Evolutionary conservation across 139 green algal genomes (phyloP), one percentile per base, ranked within the genome.

Genomic region (Chlorella sp.): DNA sequence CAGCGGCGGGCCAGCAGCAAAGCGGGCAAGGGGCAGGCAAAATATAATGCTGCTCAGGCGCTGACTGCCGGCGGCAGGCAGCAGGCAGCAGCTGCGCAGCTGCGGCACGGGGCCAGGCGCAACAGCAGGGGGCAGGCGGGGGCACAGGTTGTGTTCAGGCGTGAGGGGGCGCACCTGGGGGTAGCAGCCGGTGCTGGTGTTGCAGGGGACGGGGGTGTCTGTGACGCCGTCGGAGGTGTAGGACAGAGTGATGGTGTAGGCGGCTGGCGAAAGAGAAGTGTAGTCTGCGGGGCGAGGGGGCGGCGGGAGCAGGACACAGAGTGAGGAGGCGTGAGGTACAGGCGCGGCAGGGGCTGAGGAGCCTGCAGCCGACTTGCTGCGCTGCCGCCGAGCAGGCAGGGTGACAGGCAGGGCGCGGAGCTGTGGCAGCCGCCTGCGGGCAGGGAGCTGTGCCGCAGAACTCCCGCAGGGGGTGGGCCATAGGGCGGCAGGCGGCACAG

Each of bases 171-270:
- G 16, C n/a, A 81, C 85, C 85, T 84, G 71, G 30, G 85, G 85
- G 32, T 83, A 73, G 85, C 85, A 89, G 12, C 57, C 57, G 57
- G 57, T 18, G 66, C 42, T 80, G 32, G 39, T 39, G 84, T 76
- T 86, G 82, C 82, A 86, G 82, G 82, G 82, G 19, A 53, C 26
- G 66, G 83, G 83, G 0, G 34, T 53, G 42, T 34, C 22, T 42
- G 64, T 66, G 30, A 88, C 83, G 37, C 83, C 83, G 36, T 73
- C 75, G 48, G 83, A 15, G 48, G n/a, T 83, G 73, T 64, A 90
- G 76, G 48, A 53, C 11, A 90, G 76, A 21, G 48, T 39, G 26
- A 90, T 7, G 24, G 60, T 85, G 86, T 90, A 90, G 77, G 77
- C 42, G 9, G 36, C 21, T 0, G 86, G 86, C 84, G 81, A 68